Conservation (phyloP, 2,329 filamentous ascomycete genomes). For the Stagonosporopsis vannaccii region DNA sequence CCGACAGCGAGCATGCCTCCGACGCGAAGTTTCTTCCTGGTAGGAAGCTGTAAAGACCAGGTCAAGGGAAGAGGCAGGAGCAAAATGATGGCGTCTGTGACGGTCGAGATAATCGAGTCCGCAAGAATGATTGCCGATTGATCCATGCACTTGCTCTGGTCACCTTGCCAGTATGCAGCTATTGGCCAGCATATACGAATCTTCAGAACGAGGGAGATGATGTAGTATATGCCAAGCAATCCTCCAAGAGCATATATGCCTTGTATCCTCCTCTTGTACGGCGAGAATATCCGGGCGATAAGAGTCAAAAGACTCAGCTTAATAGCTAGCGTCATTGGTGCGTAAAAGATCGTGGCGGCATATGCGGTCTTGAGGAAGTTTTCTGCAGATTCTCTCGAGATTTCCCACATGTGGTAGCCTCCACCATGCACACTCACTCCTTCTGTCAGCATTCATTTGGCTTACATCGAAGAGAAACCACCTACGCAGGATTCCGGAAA, state of each 20-base stretch:
- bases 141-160: slow-evolving; percentile 39
- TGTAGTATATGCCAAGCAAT: slow-evolving; percentile 17
- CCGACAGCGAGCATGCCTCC: slow-evolving; percentile 41
- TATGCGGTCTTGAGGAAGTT: slow-evolving; percentile 16
- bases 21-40: slow-evolving; percentile 46
- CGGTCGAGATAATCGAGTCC: slow-evolving; percentile 42
- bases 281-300: slow-evolving; percentile 32
- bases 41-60: slow-evolving; percentile 38
- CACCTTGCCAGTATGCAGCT: slow-evolving; percentile 27
- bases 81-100: slow-evolving; percentile 48
- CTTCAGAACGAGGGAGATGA: slow-evolving; percentile 10
- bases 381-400: slow-evolving; percentile 2
- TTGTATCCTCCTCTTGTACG: slow-evolving; percentile 18
- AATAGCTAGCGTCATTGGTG: slow-evolving; percentile 27
- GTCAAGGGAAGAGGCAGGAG: slow-evolving; percentile 45
- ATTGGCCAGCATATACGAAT: slow-evolving; percentile 26
- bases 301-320: slow-evolving; percentile 36
- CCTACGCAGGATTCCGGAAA: slow-evolving; percentile 12
- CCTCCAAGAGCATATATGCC: slow-evolving; percentile 25
- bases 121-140: slow-evolving; percentile 44
- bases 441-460: not conserved
- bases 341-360: slow-evolving; percentile 27
- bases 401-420: slow-evolving; percentile 23
- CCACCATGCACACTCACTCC: slow-evolving; percentile 19
- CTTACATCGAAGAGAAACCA: not conserved